Base-by-base conservation (phyloP, 371 early-diverging fungal genomes). In the Mortierella sp. region DNA sequence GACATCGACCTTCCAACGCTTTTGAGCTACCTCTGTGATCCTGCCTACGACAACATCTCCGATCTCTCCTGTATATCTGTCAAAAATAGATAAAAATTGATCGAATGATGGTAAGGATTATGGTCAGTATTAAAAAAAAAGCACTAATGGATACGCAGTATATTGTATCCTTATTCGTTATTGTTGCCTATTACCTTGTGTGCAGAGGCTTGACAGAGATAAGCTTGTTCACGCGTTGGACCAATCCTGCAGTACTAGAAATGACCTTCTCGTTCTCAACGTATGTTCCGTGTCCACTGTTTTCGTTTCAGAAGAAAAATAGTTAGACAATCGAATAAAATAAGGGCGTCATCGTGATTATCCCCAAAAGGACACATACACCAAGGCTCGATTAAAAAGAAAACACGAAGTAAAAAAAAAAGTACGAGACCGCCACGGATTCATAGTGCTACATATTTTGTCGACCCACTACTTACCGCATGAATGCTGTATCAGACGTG, bases 1-100 rank as follows among this genome's bases (percentile, higher is more conserved):
- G 37, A 97, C 90, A 79, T 99, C 99, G 0, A 99, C 94, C 70
- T 93, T 95, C 99, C 99, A 99, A 72, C 99, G 93, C 84, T 93
- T 98, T 54, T 88, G 90, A 2, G 86, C 83, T 8, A 93, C 85
- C 70, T 95, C 97, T 26, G 92, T 93, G 34, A 99, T 93, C 44
- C 99, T 85, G 2, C 99, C 99, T 5, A 99, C 96, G 0, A 99
- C 95, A 49, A 99, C 95, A 85, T 99, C 99, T 50, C 99, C 99
- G 64, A 99, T 94, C 71, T 99, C 96, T 46, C 96, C 96, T 12
- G 86, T 86, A 73, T 94, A 94, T 81, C 91, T 88, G 60, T 52
- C 43, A 47, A 12, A n/a, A 6, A 47, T 26, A 52, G 14, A 14
- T 32, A 42, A 23, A 23, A 6, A 4, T 19, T 32, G 6, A 30